Evolutionary conservation across 208 protist species (phyloP).

Genomic region (Leishmania guyanensis): DNA sequence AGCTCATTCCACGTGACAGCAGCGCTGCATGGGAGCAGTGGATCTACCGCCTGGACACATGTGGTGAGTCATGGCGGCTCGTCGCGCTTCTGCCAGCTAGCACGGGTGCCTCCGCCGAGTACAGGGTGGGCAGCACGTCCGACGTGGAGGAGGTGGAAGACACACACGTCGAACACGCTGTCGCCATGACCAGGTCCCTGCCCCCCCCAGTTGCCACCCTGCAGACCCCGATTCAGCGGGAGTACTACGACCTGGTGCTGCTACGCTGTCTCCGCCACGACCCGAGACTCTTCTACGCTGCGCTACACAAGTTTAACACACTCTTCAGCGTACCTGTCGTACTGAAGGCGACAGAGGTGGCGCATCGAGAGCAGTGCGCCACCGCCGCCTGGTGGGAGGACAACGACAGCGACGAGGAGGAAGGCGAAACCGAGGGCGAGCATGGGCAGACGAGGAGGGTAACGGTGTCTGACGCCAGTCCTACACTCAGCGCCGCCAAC

Average conservation of each 20-base stretch:
- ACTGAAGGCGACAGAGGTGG: conserved; percentile 41
- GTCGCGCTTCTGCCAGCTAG: conserved; percentile 48
- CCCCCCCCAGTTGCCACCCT: conserved; percentile 11
- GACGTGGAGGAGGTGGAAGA: background rate
- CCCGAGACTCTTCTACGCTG: conserved; percentile 32
- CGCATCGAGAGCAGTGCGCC: conserved; percentile 35
- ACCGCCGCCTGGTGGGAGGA: conserved; percentile 23
- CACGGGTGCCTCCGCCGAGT: conserved; percentile 20
- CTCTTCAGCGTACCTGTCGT: conserved; percentile 43
- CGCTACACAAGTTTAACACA: conserved; percentile 30
- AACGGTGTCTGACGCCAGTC: background rate
- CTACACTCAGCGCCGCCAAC: background rate
- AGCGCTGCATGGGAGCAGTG: conserved; percentile 66
- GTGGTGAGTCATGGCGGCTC: conserved; percentile 53
- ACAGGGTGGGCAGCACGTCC: conserved; percentile 4
- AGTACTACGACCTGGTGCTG: conserved; percentile 80
- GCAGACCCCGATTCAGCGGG: conserved; percentile 36
- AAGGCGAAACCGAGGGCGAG: background rate
- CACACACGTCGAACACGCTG: background rate
- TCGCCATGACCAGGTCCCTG: background rate
- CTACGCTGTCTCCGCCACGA: conserved; percentile 53
- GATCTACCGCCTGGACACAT: conserved; percentile 65
- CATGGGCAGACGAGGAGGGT: background rate
- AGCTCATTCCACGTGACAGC: conserved; percentile 26
- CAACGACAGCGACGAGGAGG: conserved; percentile 10